A percentile compares a stretch with the other conserved stretches of the same genome.
These are phyloP conservation scores for Sordaria brevicollis DNA, from an alignment of 495 filamentous ascomycete species.

Conservation along the genomic window DNA sequence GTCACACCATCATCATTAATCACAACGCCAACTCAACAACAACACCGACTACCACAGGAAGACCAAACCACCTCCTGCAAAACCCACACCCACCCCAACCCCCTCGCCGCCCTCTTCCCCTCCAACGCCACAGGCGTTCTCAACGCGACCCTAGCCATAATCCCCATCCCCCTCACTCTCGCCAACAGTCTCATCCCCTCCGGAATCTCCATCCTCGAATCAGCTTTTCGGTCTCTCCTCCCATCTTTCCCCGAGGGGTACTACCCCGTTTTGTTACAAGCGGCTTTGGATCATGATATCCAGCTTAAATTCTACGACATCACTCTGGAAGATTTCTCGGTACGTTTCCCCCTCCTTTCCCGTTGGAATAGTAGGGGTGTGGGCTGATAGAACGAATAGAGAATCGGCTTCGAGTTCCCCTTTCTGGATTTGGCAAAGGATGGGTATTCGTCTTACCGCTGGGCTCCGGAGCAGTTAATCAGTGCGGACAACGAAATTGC, in stretches of 20 bases:
- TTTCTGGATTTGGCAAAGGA: conserved; percentile 30
- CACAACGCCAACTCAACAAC: not conserved
- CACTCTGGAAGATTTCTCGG: conserved; percentile 31
- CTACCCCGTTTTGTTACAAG: conserved; percentile 35
- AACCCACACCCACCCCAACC: conserved; percentile 25
- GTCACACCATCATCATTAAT: not conserved
- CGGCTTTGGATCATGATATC: conserved; percentile 34
- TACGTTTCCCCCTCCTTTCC: conserved; percentile 10
- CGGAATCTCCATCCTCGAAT: conserved; percentile 28
- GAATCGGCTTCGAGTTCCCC: conserved; percentile 35
- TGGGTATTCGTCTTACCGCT: conserved; percentile 30
- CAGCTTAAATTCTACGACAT: conserved; percentile 24
- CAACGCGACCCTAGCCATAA: conserved; percentile 30
- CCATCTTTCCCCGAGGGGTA: conserved; percentile 32
- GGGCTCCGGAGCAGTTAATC: conserved; percentile 30
- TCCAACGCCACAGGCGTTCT: conserved; percentile 30
- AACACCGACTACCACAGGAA: conserved; percentile 1
- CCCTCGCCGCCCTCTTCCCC: conserved; percentile 24
- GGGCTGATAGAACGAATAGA: no score
- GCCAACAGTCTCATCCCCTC: conserved; percentile 27
- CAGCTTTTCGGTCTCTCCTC: conserved; percentile 24
- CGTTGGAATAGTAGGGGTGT: not conserved
- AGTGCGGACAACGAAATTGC: conserved; percentile 22
- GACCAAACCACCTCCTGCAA: conserved; percentile 24
- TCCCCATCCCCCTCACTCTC: conserved; percentile 26